These are phyloP conservation scores for Coffea humblotiana DNA, from an alignment of 305 asterid species.

Conservation along the genomic window DNA sequence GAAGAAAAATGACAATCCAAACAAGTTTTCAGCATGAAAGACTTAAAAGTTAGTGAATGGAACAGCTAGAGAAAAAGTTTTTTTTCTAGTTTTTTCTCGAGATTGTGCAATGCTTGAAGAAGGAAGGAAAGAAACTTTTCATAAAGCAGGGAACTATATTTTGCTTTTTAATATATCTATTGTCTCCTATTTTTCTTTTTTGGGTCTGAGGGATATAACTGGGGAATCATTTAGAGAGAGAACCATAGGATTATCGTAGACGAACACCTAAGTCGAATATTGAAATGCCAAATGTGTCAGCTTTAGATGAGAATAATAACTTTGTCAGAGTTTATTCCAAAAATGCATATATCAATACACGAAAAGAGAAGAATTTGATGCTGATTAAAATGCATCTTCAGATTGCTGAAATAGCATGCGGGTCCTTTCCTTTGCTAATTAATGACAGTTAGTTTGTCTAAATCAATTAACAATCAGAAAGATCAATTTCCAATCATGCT, in stretches of 20 bases:
- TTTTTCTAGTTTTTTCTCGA: not conserved
- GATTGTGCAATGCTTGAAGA: not conserved
- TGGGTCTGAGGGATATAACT: not conserved
- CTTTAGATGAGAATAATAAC: not conserved
- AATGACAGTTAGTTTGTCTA: not conserved
- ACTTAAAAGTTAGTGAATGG: not conserved
- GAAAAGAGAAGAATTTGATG: conserved; percentile 2
- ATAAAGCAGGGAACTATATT: not conserved
- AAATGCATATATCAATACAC: not conserved
- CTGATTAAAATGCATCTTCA: not conserved
- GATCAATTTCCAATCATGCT: not conserved
- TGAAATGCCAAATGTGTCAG: not conserved
- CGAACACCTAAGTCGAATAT: not conserved
- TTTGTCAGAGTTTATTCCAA: conserved; percentile 9
- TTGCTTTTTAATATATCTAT: not conserved
- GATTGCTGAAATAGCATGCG: conserved; percentile 11
- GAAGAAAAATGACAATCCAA: no score
- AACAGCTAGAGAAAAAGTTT: not conserved
- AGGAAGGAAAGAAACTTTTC: not conserved
- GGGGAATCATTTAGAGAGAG: no score
- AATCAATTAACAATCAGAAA: not conserved
- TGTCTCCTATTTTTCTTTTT: not conserved
- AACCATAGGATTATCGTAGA: not conserved
- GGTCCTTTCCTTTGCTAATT: conserved; percentile 1
- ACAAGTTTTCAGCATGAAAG: no score